These are phyloP conservation scores for Grosmannia serpens DNA, from an alignment of 2,329 filamentous ascomycete species.

Conservation along the genomic window DNA sequence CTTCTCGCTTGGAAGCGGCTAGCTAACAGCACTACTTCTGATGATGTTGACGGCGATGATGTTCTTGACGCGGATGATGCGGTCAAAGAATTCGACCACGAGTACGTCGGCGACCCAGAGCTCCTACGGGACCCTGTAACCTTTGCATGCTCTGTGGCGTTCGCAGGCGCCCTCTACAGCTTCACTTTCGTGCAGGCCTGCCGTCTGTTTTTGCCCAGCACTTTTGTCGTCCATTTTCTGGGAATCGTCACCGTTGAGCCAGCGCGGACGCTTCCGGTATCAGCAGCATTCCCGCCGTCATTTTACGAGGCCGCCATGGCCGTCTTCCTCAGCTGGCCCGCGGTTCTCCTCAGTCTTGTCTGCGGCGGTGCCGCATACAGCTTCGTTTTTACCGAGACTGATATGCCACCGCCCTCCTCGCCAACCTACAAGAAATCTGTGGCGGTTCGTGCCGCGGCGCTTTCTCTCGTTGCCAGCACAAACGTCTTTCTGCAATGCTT, in stretches of 20 bases:
- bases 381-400: conserved; percentile 61
- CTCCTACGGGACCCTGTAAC: background rate
- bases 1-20: conserved; percentile 1
- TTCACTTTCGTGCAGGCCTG: conserved; percentile 60
- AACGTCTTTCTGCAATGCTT: conserved; percentile 54
- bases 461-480: conserved; percentile 44
- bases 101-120: background rate
- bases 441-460: conserved; percentile 50
- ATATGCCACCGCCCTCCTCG: conserved; percentile 19
- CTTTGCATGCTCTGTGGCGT: conserved; percentile 47
- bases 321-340: conserved; percentile 44
- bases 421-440: conserved; percentile 31
- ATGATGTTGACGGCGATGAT: background rate
- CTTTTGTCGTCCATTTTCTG: conserved; percentile 67
- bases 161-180: conserved; percentile 63
- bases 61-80: background rate
- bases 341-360: conserved; percentile 26
- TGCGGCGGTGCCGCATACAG: conserved; percentile 60
- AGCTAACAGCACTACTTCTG: background rate
- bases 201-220: conserved; percentile 56
- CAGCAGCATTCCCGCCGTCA: conserved; percentile 31
- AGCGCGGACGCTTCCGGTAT: conserved; percentile 27
- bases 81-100: background rate
- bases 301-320: background rate
- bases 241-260: conserved; percentile 56